phyloP scores from a whole-genome alignment of 805 yeast genomes.

The Candida parachauliodes region DNA sequence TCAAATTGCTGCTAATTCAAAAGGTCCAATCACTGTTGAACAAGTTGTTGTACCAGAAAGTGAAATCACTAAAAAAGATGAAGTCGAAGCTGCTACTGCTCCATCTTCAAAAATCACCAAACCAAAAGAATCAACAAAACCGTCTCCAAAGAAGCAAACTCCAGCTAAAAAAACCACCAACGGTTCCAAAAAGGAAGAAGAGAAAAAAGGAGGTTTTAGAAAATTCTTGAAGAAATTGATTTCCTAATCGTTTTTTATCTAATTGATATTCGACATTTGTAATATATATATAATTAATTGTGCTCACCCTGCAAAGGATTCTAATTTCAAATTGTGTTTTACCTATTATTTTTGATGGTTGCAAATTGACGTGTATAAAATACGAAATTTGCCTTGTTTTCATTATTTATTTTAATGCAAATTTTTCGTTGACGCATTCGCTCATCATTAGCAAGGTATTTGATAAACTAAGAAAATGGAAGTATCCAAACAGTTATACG shows the following conservation, averaged over 20 bases:
- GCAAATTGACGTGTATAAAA: constrained; percentile 1
- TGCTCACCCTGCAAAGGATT: not conserved
- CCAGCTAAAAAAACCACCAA: constrained; percentile 3
- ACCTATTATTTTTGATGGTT: not conserved
- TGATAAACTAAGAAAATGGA: constrained; percentile 11
- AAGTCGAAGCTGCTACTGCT: constrained; percentile 4
- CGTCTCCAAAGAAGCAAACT: not conserved
- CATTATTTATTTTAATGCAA: not conserved
- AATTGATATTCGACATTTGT: not conserved
- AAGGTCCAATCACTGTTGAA: constrained; percentile 5
- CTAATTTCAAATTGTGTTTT: not conserved
- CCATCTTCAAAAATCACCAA: constrained; percentile 3
- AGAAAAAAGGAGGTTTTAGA: constrained; percentile 12
- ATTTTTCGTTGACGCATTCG: no score
- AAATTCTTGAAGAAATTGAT: constrained; percentile 15
- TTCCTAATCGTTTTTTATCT: constrained; percentile 9
- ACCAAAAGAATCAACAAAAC: not conserved
- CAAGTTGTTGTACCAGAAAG: constrained; percentile 4
- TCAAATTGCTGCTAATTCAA: constrained; percentile 7
- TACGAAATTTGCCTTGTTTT: not conserved
- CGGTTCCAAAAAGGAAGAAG: constrained; percentile 6
- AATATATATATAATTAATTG: not conserved
- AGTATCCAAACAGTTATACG: constrained; percentile 41
- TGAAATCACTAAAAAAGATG: constrained; percentile 1
- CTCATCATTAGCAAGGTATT: no score